phyloP scores from a whole-genome alignment of 2,329 filamentous ascomycete species.

The Penicillium sclerotigenum region DNA sequence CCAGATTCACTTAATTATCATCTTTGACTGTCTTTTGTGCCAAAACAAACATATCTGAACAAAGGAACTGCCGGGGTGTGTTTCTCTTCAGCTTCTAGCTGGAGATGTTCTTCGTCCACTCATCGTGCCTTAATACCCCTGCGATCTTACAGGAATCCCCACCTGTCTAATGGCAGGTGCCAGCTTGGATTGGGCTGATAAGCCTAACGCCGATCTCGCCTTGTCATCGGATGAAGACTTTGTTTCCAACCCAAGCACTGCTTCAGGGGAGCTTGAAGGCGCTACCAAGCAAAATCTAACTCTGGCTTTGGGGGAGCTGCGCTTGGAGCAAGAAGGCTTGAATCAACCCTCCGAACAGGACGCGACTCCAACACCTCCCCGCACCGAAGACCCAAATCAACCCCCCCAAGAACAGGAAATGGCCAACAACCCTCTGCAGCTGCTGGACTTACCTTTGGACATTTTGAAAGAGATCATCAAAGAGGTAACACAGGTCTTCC shows the following conservation, averaged over 20 bases:
- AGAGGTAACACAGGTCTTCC: slow-evolving; percentile 53
- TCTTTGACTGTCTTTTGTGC: background rate
- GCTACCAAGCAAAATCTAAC: slow-evolving; percentile 6
- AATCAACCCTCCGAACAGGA: slow-evolving; percentile 8
- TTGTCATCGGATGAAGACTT: slow-evolving; percentile 31
- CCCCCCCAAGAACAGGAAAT: background rate
- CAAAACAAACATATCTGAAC: background rate
- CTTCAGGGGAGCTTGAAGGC: slow-evolving; percentile 18
- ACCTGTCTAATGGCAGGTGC: slow-evolving; percentile 26
- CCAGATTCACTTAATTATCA: slow-evolving; percentile 3
- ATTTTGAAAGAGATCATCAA: slow-evolving; percentile 75
- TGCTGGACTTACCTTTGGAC: slow-evolving; percentile 75
- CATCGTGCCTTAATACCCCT: background rate
- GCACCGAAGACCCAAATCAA: slow-evolving; percentile 4
- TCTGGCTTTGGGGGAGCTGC: slow-evolving; percentile 9
- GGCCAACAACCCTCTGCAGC: slow-evolving; percentile 54
- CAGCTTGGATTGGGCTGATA: slow-evolving; percentile 25
- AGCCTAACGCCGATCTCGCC: slow-evolving; percentile 22
- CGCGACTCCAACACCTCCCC: slow-evolving; percentile 11
- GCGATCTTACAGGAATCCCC: slow-evolving; percentile 1
- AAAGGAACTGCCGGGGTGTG: background rate
- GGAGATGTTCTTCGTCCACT: slow-evolving; percentile 1
- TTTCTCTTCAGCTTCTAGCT: background rate
- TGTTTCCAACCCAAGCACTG: slow-evolving; percentile 27
- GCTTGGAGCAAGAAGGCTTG: slow-evolving; percentile 9